Evolutionary conservation across 768 basidiomycete genomes (phyloP).

Genomic region (Mycena vulgaris): DNA sequence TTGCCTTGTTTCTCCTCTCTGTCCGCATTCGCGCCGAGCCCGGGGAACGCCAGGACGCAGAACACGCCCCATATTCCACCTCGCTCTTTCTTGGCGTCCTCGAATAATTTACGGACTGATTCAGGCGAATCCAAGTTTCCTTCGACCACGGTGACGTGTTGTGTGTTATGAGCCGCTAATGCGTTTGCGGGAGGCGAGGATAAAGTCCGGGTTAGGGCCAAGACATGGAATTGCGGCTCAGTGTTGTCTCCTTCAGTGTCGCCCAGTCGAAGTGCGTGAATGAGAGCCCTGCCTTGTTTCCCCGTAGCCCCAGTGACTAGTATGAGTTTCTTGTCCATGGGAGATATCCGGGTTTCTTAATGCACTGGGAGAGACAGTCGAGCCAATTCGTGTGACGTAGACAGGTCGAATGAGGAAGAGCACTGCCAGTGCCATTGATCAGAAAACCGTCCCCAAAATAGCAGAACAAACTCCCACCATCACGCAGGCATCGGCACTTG

Average conservation of each 20-base stretch:
- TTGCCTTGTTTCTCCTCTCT: constrained; percentile 58
- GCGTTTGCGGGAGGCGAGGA: constrained; percentile 46
- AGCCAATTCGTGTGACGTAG: too few relatives aligned
- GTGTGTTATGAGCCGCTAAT: constrained; percentile 37
- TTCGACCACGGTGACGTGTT: constrained; percentile 52
- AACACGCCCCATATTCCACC: constrained; percentile 58
- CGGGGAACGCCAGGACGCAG: constrained; percentile 56
- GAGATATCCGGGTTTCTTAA: too few relatives aligned
- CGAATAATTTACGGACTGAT: constrained; percentile 52
- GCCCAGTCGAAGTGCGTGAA: constrained; percentile 44
- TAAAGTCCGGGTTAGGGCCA: constrained; percentile 55
- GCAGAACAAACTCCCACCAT: too few relatives aligned
- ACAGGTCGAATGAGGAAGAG: too few relatives aligned
- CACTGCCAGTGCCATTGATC: too few relatives aligned
- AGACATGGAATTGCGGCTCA: constrained; percentile 47
- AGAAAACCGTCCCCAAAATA: too few relatives aligned
- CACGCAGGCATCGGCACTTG: too few relatives aligned
- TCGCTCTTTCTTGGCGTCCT: constrained; percentile 45
- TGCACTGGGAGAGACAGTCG: too few relatives aligned
- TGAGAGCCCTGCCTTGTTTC: constrained; percentile 53
- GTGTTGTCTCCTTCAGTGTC: constrained; percentile 5
- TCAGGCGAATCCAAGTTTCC: constrained; percentile 51
- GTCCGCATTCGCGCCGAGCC: constrained; percentile 57
- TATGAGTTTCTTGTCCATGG: constrained; percentile 40
- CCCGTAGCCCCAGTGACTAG: constrained; percentile 57